Evolutionary conservation across 2,329 filamentous ascomycete genomes (phyloP).

Genomic region (Aureobasidium subglaciale): DNA sequence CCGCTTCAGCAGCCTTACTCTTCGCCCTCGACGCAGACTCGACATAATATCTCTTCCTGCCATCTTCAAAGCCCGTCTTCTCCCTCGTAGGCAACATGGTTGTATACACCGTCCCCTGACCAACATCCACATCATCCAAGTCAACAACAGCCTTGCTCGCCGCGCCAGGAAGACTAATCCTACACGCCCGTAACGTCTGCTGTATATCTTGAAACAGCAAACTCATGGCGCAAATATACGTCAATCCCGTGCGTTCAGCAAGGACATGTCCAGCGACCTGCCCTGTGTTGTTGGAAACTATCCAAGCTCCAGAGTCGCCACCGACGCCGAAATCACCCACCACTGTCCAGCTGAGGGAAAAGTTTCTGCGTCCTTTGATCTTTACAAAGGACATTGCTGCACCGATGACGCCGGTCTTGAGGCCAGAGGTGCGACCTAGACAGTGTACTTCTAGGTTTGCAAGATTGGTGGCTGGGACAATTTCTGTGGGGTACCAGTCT

Average conservation of each 20-base stretch:
- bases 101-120: background rate
- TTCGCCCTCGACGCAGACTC: background rate
- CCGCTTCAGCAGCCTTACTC: background rate
- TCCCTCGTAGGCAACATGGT: background rate
- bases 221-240: slow-evolving; percentile 95
- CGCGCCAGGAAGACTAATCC: slow-evolving; percentile 8
- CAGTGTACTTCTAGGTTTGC: slow-evolving; percentile 78
- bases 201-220: slow-evolving; percentile 79
- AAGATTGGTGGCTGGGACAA: slow-evolving; percentile 52
- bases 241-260: slow-evolving; percentile 65
- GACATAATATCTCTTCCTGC: background rate
- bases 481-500: slow-evolving; percentile 38
- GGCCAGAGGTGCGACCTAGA: slow-evolving; percentile 76
- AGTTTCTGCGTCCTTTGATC: slow-evolving; percentile 74
- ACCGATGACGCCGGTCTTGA: slow-evolving; percentile 71
- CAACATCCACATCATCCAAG: background rate
- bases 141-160: background rate
- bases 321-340: slow-evolving; percentile 61
- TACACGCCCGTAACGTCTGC: slow-evolving; percentile 59
- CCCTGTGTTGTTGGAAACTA: slow-evolving; percentile 72
- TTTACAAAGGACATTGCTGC: slow-evolving; percentile 77
- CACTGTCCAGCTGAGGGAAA: slow-evolving; percentile 64
- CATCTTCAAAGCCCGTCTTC: background rate
- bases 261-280: slow-evolving; percentile 83
- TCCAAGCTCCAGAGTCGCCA: slow-evolving; percentile 89